Percentiles rank a stretch among this genome's conserved stretches.
phyloP scores from a whole-genome alignment of 75 land plant genomes.

The Cunninghamia lanceolata region DNA sequence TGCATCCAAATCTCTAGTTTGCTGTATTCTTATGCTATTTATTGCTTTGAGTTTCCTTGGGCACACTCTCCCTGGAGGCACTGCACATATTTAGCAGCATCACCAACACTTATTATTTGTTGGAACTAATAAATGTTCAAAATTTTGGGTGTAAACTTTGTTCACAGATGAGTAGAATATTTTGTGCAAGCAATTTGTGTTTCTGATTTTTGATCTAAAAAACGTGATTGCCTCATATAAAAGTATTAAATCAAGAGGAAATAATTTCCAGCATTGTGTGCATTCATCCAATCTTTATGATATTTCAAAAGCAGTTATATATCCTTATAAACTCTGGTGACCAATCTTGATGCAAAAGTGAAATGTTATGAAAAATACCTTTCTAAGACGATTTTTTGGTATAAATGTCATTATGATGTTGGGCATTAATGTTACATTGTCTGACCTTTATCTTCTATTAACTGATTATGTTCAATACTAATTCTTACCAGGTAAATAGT shows the following conservation, averaged over 20 bases:
- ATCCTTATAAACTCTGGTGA: background rate
- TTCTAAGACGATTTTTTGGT: background rate
- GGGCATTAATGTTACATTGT: background rate
- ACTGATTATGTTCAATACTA: background rate
- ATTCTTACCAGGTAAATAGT: conserved; percentile 42
- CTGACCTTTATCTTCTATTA: background rate
- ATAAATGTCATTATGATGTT: background rate
- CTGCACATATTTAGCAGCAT: too few species aligned
- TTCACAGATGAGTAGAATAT: background rate
- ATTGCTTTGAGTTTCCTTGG: too few species aligned
- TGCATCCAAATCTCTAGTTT: too few species aligned
- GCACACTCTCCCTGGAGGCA: too few species aligned
- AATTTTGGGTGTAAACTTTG: background rate
- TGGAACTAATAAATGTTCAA: background rate
- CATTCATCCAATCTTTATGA: background rate
- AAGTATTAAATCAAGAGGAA: background rate
- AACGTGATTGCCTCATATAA: background rate
- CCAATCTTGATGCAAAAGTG: background rate
- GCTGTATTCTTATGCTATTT: too few species aligned
- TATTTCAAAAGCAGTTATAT: background rate
- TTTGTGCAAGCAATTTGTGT: background rate
- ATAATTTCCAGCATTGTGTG: background rate
- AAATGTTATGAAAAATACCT: background rate
- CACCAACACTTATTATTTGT: background rate
- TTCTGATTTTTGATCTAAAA: background rate